A percentile compares a stretch with the other conserved stretches of the same genome.
phyloP scores from a whole-genome alignment of 805 yeast species.

The Candida ascalaphidarum region DNA sequence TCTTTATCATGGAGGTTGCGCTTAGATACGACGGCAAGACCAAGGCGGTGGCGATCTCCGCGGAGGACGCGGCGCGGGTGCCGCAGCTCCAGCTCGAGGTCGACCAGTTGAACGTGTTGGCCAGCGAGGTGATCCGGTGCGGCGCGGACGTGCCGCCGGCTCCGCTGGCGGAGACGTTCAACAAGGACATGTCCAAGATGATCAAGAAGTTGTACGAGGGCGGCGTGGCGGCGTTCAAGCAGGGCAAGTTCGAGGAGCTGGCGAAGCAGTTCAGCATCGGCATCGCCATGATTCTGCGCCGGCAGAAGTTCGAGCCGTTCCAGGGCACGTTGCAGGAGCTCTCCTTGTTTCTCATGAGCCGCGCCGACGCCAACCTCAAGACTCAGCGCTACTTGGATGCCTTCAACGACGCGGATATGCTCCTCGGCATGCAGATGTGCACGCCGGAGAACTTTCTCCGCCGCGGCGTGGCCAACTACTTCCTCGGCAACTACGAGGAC shows the following conservation, averaged over 20 bases:
- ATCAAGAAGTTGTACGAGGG: constrained; percentile 57
- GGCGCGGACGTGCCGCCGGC: constrained; percentile 44
- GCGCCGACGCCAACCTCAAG: constrained; percentile 62
- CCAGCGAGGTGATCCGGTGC: constrained; percentile 29
- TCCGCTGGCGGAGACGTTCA: constrained; percentile 47
- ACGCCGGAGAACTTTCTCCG: constrained; percentile 67
- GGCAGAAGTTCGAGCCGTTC: constrained; percentile 69
- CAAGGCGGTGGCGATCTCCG: constrained; percentile 18
- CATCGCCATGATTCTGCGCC: constrained; percentile 55
- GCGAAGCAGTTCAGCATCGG: constrained; percentile 58
- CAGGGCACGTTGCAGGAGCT: constrained; percentile 65
- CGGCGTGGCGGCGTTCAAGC: constrained; percentile 51
- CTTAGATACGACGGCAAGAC: no score
- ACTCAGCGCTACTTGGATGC: constrained; percentile 50
- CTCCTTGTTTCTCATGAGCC: constrained; percentile 55
- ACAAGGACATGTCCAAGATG: constrained; percentile 48
- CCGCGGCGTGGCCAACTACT: constrained; percentile 55
- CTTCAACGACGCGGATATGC: constrained; percentile 59
- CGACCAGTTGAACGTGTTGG: constrained; percentile 30
- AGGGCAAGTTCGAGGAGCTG: constrained; percentile 49
- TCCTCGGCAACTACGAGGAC: constrained; percentile 53
- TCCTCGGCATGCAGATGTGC: constrained; percentile 48
- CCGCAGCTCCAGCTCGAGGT: constrained; percentile 33
- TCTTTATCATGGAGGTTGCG: no score
- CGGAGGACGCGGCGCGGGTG: constrained; percentile 7